A percentile compares a stretch with the other conserved stretches of the same genome.
Conservation (phyloP, 352 stramenopile species). For the Globisporangium iwayamae region DNA sequence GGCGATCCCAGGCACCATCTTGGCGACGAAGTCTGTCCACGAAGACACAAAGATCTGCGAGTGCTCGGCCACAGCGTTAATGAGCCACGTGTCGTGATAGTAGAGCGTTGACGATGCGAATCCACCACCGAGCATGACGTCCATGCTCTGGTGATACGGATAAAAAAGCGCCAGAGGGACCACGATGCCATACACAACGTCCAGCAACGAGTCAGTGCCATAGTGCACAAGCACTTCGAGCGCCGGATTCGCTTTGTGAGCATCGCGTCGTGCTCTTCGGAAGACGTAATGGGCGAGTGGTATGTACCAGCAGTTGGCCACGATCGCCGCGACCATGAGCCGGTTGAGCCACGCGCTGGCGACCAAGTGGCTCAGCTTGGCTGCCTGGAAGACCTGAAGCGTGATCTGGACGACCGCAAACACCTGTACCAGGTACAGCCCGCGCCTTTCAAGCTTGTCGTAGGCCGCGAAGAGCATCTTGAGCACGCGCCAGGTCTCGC, state of each 20-base stretch:
- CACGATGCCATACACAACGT: slow-evolving; percentile 16
- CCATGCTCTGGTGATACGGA: slow-evolving; percentile 4
- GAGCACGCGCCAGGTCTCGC: slow-evolving; percentile 12
- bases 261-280: not conserved
- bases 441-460: slow-evolving; percentile 11
- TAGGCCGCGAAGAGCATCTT: slow-evolving; percentile 7
- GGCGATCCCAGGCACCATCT: slow-evolving; percentile 12
- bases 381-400: slow-evolving; percentile 24
- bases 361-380: slow-evolving; percentile 20
- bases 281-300: slow-evolving; percentile 14
- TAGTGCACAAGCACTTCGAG: slow-evolving; percentile 15
- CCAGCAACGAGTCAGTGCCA: slow-evolving; percentile 15
- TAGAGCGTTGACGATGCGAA: not conserved
- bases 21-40: slow-evolving; percentile 17
- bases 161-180: slow-evolving; percentile 14
- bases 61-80: slow-evolving; percentile 1
- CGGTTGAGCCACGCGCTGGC: slow-evolving; percentile 20
- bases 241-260: slow-evolving; percentile 5
- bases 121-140: not conserved
- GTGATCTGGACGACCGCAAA: slow-evolving; percentile 17
- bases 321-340: slow-evolving; percentile 8
- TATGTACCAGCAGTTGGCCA: slow-evolving; percentile 24
- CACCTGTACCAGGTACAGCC: slow-evolving; percentile 12
- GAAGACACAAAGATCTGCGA: slow-evolving; percentile 16
- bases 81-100: slow-evolving; percentile 17